Evolutionary conservation across 2,329 filamentous ascomycete genomes (phyloP), one percentile per base, ranked within the genome.

Genomic region (Neonectria magnoliae): DNA sequence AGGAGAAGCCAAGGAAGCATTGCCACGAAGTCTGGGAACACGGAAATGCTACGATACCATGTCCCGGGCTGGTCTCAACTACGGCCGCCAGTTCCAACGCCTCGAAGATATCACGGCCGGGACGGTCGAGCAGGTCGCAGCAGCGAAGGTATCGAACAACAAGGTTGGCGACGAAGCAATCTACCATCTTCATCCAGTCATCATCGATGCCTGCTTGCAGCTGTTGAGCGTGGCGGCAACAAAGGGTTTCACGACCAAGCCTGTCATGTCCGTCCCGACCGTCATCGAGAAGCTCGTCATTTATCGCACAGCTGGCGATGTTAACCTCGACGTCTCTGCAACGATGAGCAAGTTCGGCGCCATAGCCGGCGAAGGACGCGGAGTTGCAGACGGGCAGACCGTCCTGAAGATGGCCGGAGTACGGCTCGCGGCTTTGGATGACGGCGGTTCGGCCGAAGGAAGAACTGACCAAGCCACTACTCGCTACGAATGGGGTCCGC

Each of bases 121-220:
- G 1, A 68, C 71, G 20, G 52, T 63, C 0, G 60, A 66, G 36
- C 67, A 72, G 2, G 14, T 68, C 1, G 72, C 74, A 2, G 57
- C 72, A 3, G 73, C 67, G 1, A 61, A 54, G n/a, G 48, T 71
- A 0, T n/a, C 38, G 10, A 59, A 52, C 29, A 62, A 52, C 31
- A 58, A 42, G 14, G 66, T 67, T 11, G 68, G 59, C n/a, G 66
- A 72, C 44, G 68, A 75, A 48, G 66, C 68, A 4, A 44, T 72
- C 2, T 77, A 81, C 50, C 68, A 75, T 16, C 67, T 82, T 18
- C 81, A 83, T 55, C 81, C 81, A 0, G 73, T 74, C 4, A 42
- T 51, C 38, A 52, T 62, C 14, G 60, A 62, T 22, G 60, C 60
- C 2, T 62, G 53, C 47, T 48, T 62, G n/a, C 60, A 62, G 16